Conservation (phyloP, 768 basidiomycete genomes). For the Lentinula aciculospora region DNA sequence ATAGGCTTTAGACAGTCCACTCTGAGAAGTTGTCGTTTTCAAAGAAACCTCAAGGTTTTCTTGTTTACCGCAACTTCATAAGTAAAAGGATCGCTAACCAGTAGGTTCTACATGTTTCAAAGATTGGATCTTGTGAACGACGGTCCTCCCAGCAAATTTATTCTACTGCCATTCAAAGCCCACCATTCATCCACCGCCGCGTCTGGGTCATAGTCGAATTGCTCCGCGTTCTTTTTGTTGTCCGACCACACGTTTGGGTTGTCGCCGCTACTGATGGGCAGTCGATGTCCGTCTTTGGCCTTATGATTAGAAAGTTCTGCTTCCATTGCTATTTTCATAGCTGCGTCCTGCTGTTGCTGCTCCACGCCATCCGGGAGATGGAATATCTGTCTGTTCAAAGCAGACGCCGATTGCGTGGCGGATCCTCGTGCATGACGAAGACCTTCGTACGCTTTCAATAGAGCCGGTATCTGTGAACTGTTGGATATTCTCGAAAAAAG, state of each 20-base stretch:
- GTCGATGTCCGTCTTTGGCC: not conserved
- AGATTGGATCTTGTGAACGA: too few relatives aligned
- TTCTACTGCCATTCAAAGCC: too few relatives aligned
- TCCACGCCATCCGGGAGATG: conserved; percentile 51
- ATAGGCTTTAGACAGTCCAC: too few relatives aligned
- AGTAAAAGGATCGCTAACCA: too few relatives aligned
- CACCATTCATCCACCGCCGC: conserved; percentile 46
- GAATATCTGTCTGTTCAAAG: conserved; percentile 47
- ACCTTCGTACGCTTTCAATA: conserved; percentile 46
- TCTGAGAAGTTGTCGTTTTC: too few relatives aligned
- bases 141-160: too few relatives aligned
- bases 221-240: conserved; percentile 35
- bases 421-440: conserved; percentile 48
- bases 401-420: conserved; percentile 41
- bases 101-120: too few relatives aligned
- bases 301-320: conserved; percentile 21
- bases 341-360: conserved; percentile 43
- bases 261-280: conserved; percentile 8
- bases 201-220: conserved; percentile 55
- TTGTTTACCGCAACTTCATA: too few relatives aligned
- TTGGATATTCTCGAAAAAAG: conserved; percentile 7
- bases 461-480: conserved; percentile 20
- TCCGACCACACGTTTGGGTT: conserved; percentile 59
- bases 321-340: conserved; percentile 46
- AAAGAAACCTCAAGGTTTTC: too few relatives aligned